Evolutionary conservation across 495 filamentous ascomycete species (phyloP).

Genomic region (Penicillium paxilli): DNA sequence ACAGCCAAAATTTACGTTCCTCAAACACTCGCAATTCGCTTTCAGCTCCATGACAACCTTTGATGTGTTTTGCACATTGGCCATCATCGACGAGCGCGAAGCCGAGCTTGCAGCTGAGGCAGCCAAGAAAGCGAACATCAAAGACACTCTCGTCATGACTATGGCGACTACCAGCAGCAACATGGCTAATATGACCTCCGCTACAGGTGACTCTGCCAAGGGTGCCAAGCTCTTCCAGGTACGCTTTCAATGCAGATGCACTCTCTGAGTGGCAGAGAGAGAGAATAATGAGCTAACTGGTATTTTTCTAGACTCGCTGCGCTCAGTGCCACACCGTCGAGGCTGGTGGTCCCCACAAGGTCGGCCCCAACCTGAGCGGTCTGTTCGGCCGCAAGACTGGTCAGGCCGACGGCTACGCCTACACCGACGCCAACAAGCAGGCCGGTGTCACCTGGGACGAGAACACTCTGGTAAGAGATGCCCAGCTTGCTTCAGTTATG

Average conservation of each 20-base stretch:
- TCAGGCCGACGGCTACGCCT: constrained; percentile 86
- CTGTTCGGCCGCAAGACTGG: constrained; percentile 97
- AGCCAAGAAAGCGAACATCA: neutral
- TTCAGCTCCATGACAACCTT: constrained; percentile 32
- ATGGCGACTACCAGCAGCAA: neutral
- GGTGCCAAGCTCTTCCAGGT: constrained; percentile 98
- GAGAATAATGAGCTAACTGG: constrained; percentile 15
- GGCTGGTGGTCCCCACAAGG: constrained; percentile 87
- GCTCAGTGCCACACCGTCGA: constrained; percentile 97
- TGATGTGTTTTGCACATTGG: constrained; percentile 28
- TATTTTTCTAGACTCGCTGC: constrained; percentile 72
- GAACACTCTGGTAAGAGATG: constrained; percentile 74
- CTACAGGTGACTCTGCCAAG: constrained; percentile 88
- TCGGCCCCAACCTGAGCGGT: constrained; percentile 95
- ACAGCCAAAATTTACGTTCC: neutral
- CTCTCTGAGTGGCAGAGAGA: too few relatives aligned
- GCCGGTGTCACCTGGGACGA: constrained; percentile 90
- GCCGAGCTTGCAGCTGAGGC: constrained; percentile 26
- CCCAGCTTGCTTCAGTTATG: too few relatives aligned
- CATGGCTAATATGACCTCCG: constrained; percentile 27
- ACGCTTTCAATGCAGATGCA: constrained; percentile 3
- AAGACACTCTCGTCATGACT: constrained; percentile 1
- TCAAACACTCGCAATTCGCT: neutral
- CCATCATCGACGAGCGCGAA: constrained; percentile 29
- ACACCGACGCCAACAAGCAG: constrained; percentile 99